These are phyloP conservation scores for Lignosus rhinocerotis DNA, from an alignment of 1,284 basidiomycete genomes.

Conservation along the genomic window DNA sequence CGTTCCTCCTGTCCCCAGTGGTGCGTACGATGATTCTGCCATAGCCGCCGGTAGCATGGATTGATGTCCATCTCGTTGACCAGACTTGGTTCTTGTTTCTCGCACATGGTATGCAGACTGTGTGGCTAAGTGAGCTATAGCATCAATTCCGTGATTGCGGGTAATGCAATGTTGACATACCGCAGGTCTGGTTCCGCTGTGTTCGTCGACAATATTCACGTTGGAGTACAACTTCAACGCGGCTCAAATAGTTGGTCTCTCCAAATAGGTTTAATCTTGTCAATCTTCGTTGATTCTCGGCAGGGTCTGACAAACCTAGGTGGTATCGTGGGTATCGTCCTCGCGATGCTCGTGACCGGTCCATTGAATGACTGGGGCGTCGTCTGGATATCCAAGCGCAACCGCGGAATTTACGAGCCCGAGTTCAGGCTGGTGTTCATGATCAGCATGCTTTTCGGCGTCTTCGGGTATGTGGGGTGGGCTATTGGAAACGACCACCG, in stretches of 20 bases:
- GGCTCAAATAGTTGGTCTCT: conserved; percentile 34
- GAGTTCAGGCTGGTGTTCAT: conserved; percentile 47
- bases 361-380: conserved; percentile 45
- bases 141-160: neutral
- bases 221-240: conserved; percentile 42
- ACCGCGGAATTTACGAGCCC: conserved; percentile 48
- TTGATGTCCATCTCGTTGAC: neutral
- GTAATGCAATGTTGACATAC: neutral
- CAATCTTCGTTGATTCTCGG: neutral
- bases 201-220: conserved; percentile 45
- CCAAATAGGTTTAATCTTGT: neutral
- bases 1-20: conserved; percentile 43
- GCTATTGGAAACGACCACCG: conserved; percentile 43
- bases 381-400: conserved; percentile 42
- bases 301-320: conserved; percentile 44
- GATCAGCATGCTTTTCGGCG: conserved; percentile 42
- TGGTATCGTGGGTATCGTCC: conserved; percentile 43
- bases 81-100: conserved; percentile 42
- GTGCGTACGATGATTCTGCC: conserved; percentile 27
- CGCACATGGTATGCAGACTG: conserved; percentile 41
- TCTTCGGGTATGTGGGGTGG: conserved; percentile 49
- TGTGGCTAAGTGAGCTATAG: conserved; percentile 39
- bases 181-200: conserved; percentile 42
- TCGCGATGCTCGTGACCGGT: conserved; percentile 41
- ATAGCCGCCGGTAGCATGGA: neutral